A percentile compares a stretch with the other conserved stretches of the same genome.
phyloP scores from a whole-genome alignment of 2,329 filamentous ascomycete genomes.

The Monilinia fructicola region DNA sequence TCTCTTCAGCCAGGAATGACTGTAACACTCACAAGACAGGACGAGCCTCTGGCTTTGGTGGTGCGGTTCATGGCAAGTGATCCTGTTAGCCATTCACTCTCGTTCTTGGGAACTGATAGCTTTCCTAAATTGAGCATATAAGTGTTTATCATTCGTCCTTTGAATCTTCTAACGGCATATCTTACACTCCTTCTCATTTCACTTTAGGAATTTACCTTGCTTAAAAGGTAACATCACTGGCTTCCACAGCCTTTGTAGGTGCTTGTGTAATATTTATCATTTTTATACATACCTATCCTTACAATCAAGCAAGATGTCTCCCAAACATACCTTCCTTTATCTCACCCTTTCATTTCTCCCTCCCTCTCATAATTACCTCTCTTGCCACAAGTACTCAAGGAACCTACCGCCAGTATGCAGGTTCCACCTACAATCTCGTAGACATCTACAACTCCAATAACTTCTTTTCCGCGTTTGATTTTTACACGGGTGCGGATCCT shows the following conservation, averaged over 20 bases:
- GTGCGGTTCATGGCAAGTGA: conserved; percentile 19
- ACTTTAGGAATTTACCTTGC: conserved; percentile 8
- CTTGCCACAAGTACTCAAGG: not conserved
- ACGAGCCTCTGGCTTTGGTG: conserved; percentile 3
- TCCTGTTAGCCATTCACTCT: not conserved
- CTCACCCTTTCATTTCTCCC: not conserved
- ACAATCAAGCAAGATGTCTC: conserved; percentile 9
- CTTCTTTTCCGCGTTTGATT: conserved; percentile 52
- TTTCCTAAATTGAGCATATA: conserved; percentile 12
- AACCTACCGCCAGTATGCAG: conserved; percentile 24
- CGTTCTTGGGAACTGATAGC: not conserved
- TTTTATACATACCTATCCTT: not conserved
- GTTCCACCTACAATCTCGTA: conserved; percentile 45
- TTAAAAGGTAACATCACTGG: conserved; percentile 3
- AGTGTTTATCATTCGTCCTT: not conserved
- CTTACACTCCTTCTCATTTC: conserved; percentile 17
- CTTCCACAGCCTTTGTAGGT: not conserved
- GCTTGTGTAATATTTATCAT: conserved; percentile 4
- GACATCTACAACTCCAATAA: conserved; percentile 47
- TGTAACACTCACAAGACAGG: conserved; percentile 11
- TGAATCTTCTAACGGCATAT: not conserved
- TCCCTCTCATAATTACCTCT: conserved; percentile 6
- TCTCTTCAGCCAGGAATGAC: not conserved
- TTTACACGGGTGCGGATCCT: conserved; percentile 61
- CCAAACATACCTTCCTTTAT: not conserved